These are phyloP conservation scores for Cucumis melo DNA, from an alignment of 306 rosid species.

Conservation along the genomic window DNA sequence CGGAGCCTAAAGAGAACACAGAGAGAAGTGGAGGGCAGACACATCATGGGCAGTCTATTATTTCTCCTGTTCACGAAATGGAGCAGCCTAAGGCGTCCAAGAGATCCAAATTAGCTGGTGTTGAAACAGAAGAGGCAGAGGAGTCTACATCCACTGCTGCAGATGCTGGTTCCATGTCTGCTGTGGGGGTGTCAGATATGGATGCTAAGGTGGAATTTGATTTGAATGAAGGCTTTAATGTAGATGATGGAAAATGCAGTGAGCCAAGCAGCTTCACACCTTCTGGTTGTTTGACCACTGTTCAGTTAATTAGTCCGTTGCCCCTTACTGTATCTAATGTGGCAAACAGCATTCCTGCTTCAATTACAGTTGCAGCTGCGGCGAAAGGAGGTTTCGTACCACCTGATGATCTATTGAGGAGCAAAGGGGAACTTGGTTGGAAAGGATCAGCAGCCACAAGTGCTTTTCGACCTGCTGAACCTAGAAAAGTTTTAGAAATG, in stretches of 20 bases:
- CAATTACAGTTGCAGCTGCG: conserved; percentile 58
- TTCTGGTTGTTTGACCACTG: conserved; percentile 26
- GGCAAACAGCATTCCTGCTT: conserved; percentile 29
- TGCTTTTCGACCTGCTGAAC: conserved; percentile 82
- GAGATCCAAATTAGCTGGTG: conserved; percentile 21
- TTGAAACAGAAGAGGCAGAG: conserved; percentile 43
- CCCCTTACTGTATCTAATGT: conserved; percentile 34
- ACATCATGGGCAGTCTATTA: conserved; percentile 10
- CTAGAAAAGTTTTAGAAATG: conserved; percentile 41
- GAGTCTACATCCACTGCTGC: conserved; percentile 54
- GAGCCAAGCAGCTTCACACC: conserved; percentile 19
- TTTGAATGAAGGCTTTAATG: conserved; percentile 58
- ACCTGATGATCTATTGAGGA: conserved; percentile 47
- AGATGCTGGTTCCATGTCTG: conserved; percentile 38
- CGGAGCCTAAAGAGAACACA: conserved; percentile 17
- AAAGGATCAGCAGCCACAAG: conserved; percentile 80
- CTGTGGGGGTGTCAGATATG: conserved; percentile 23
- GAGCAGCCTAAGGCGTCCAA: conserved; percentile 22
- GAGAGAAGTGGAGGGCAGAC: conserved; percentile 21
- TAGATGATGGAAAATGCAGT: conserved; percentile 42
- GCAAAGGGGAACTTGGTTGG: conserved; percentile 66
- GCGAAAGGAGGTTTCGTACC: conserved; percentile 57
- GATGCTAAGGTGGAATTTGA: conserved; percentile 52
- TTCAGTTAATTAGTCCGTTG: conserved; percentile 33
- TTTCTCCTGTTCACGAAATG: conserved; percentile 26